Evolutionary conservation across 208 protist genomes (phyloP).

Genomic region (Trypanosoma grayi): DNA sequence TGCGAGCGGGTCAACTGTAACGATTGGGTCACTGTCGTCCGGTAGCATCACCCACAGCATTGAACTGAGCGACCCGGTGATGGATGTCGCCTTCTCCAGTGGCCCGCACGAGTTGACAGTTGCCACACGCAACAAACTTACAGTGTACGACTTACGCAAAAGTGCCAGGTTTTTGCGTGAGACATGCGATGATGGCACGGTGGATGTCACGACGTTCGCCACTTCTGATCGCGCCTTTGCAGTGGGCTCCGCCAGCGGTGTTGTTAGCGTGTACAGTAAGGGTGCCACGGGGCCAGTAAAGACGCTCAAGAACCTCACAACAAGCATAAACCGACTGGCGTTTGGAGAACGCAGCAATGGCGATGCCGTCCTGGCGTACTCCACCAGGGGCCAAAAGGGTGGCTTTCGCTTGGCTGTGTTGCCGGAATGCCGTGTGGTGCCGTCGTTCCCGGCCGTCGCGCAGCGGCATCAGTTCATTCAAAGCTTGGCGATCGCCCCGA

Average conservation of each 20-base stretch:
- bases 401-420: conserved; percentile 74
- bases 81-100: conserved; percentile 50
- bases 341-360: conserved; percentile 64
- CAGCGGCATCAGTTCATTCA: conserved; percentile 76
- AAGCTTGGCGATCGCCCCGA: conserved; percentile 55
- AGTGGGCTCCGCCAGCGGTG: conserved; percentile 64
- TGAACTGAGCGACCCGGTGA: conserved; percentile 41
- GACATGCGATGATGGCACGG: conserved; percentile 54
- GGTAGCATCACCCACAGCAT: conserved; percentile 62
- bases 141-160: conserved; percentile 81
- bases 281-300: conserved; percentile 24
- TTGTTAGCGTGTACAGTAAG: conserved; percentile 68
- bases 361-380: conserved; percentile 58
- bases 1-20: conserved; percentile 51
- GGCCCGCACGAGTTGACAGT: conserved; percentile 52
- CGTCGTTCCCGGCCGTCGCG: conserved; percentile 72
- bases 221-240: conserved; percentile 34
- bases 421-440: conserved; percentile 66
- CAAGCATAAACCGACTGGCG: conserved; percentile 44
- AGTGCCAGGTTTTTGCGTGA: conserved; percentile 51
- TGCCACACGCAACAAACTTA: conserved; percentile 57
- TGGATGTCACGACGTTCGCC: conserved; percentile 65
- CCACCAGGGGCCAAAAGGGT: conserved; percentile 66
- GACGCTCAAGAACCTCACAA: conserved; percentile 79
- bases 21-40: conserved; percentile 60